Conservation (phyloP, 2,329 filamentous ascomycete genomes). For the Talaromyces piceae region DNA sequence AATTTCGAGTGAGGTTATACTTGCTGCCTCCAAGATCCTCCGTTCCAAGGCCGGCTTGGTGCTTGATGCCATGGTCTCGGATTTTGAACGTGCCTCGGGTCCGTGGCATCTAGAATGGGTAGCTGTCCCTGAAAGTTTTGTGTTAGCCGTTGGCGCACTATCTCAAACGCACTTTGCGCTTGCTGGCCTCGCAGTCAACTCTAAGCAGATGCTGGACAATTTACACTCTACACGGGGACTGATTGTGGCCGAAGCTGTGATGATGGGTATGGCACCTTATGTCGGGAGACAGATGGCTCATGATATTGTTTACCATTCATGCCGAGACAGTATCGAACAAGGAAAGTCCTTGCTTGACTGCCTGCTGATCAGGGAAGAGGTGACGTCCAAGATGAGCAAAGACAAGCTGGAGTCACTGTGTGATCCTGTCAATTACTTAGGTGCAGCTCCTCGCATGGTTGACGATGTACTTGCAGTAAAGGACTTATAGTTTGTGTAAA, state of each 20-base stretch:
- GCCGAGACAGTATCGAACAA: conserved; percentile 43
- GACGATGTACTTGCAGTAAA: conserved; percentile 22
- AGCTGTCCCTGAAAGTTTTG: conserved; percentile 48
- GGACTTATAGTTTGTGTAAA: not conserved
- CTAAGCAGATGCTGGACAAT: conserved; percentile 44
- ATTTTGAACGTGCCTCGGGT: conserved; percentile 52
- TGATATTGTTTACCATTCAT: conserved; percentile 51
- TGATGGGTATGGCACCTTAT: conserved; percentile 51
- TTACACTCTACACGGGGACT: conserved; percentile 45
- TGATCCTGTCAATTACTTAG: conserved; percentile 46
- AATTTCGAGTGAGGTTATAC: conserved; percentile 50
- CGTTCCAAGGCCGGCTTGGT: conserved; percentile 46
- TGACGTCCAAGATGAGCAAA: conserved; percentile 38
- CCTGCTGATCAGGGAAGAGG: conserved; percentile 31
- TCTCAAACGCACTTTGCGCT: conserved; percentile 50
- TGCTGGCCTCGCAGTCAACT: conserved; percentile 45
- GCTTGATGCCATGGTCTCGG: conserved; percentile 50
- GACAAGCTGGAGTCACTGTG: conserved; percentile 46
- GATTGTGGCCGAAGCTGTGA: conserved; percentile 54
- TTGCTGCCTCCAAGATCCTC: conserved; percentile 49
- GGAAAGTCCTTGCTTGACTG: conserved; percentile 38
- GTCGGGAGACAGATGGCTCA: conserved; percentile 48
- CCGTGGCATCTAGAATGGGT: conserved; percentile 56
- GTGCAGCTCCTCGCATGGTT: conserved; percentile 26
- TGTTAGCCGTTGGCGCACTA: conserved; percentile 46